Conservation (phyloP, 306 rosid genomes). For the Casuarina glauca region DNA sequence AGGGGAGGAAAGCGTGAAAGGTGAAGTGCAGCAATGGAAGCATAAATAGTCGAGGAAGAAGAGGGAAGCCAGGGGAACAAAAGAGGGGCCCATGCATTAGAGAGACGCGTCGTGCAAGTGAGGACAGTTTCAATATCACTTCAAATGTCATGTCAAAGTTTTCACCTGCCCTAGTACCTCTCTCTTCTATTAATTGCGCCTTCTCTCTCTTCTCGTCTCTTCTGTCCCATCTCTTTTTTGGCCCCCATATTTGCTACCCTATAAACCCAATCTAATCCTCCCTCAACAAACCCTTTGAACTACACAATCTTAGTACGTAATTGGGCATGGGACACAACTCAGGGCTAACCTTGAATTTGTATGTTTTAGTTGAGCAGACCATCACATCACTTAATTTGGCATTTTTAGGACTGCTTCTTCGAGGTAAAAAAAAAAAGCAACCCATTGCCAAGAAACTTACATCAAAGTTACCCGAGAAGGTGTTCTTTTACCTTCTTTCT, state of each 20-base stretch:
- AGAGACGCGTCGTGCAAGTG: constrained; percentile 29
- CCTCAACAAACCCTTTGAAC: no score
- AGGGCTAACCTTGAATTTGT: constrained; percentile 4
- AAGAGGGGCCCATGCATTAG: constrained; percentile 33
- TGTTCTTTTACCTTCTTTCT: no score
- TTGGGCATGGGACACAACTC: constrained; percentile 13
- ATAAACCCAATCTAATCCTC: no score
- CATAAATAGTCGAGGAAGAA: background rate
- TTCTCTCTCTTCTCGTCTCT: background rate
- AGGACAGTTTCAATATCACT: constrained; percentile 32
- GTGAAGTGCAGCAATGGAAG: background rate
- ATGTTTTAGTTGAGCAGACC: no score
- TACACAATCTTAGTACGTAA: background rate
- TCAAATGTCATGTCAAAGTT: constrained; percentile 27
- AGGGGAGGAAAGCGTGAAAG: background rate
- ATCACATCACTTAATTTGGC: no score
- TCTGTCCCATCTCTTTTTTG: background rate
- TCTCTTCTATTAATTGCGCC: background rate
- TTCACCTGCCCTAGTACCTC: background rate
- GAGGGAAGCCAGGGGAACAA: constrained; percentile 9
- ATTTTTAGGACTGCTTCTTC: no score
- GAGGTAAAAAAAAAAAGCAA: no score
- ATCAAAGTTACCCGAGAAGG: no score
- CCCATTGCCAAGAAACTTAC: no score
- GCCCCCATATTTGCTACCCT: background rate